Evolutionary conservation across 176 grass and related monocot species (phyloP).

Genomic region (barley (Hordeum vulgare)): DNA sequence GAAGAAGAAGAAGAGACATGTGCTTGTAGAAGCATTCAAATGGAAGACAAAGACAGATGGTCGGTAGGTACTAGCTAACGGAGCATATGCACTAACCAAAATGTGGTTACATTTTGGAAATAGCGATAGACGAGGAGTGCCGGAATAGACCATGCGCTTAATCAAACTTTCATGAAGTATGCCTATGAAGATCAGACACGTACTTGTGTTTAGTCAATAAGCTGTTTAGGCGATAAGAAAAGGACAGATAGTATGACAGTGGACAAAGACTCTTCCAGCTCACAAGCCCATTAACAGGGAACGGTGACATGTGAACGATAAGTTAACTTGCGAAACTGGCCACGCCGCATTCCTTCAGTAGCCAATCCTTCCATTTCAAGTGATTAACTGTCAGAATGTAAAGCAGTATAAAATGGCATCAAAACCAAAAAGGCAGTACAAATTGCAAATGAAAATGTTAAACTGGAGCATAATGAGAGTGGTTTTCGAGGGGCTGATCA

Average conservation of each 20-base stretch:
- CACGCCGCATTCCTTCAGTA: too few species aligned
- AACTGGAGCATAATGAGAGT: neutral
- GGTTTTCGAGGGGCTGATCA: neutral
- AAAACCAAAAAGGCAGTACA: neutral
- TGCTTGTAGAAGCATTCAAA: conserved; percentile 18
- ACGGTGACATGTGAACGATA: conserved; percentile 7
- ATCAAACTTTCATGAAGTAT: conserved; percentile 13
- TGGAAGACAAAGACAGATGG: conserved; percentile 17
- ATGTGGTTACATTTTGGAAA: neutral
- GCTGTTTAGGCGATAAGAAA: neutral
- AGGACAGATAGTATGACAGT: neutral
- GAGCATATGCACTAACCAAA: neutral
- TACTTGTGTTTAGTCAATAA: neutral
- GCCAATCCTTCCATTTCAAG: neutral
- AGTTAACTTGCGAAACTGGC: neutral
- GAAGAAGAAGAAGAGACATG: conserved; percentile 23
- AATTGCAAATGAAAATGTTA: neutral
- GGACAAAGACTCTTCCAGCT: neutral
- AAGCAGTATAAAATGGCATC: neutral
- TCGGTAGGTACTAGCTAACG: neutral
- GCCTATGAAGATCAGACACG: conserved; percentile 9
- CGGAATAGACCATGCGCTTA: neutral
- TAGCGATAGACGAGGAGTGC: neutral
- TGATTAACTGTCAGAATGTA: neutral
- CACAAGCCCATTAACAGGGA: neutral